Base-by-base conservation (phyloP, 495 filamentous ascomycete genomes). In the Daldinia grandis region DNA sequence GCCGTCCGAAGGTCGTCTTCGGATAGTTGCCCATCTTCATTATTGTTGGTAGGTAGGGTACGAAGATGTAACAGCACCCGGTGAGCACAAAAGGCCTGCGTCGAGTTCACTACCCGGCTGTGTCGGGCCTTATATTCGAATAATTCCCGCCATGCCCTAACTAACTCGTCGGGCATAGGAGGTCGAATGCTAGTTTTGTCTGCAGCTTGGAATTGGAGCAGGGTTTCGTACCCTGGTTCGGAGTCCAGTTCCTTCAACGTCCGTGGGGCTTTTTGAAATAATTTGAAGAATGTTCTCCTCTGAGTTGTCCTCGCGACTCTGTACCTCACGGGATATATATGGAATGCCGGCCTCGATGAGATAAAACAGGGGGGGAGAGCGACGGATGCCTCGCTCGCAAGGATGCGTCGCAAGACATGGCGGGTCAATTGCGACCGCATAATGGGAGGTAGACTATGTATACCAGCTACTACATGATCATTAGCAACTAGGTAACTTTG, bases 381-480 rank as follows among this genome's bases (percentile, higher is more conserved):
- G 71, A 47, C 69, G 51, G 68, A 61, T 57, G 28, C 72, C 53
- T 71, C 64, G 62, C 71, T 53, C 62, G 73, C 64, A 68, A 71
- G 77, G 72, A 73, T 69, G 73, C 76, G 76, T 73, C 73, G 74
- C 72, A 75, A 73, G 71, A 69, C 76, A 79, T 79, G 73, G 73
- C 78, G 78, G 72, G 78, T 66, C 71, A 97, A 86, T 75, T 93
- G 91, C 78, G 93, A 94, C 75, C 90, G 91, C 93, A 96, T 96
- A 67, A 78, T 74, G 79, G 74, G 77, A 67, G 76, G 61, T 61
- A 66, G 58, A 66, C 68, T 77, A 78, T 64, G 62, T 69, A 59
- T 59, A 55, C 27, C 42, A 50, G 53, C 62, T 75, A 66, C 74
- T 76, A 66, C 63, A 62, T 64, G 25, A 30, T 47, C 25, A 55